Conservation (phyloP, 257 asterid genomes). For the Nicotiana knightiana region DNA sequence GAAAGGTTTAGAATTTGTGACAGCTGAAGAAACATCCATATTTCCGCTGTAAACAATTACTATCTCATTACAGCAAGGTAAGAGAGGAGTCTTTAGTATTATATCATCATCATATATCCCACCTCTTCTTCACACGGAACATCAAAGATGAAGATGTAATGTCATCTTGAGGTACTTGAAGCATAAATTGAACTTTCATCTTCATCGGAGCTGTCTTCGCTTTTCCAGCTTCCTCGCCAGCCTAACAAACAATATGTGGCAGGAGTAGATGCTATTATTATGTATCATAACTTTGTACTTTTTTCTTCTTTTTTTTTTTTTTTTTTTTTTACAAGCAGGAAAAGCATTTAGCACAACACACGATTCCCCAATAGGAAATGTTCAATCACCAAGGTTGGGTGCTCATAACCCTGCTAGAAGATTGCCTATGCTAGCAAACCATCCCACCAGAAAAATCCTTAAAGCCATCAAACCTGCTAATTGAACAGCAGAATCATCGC, state of each 20-base stretch:
- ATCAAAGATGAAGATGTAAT: constrained; percentile 58
- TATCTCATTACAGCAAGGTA: neutral
- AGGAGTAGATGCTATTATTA: neutral
- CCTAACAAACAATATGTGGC: constrained; percentile 31
- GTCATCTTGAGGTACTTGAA: constrained; percentile 92
- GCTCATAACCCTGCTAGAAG: neutral
- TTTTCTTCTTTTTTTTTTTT: neutral
- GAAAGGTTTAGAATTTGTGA: neutral
- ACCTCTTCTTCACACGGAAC: constrained; percentile 92
- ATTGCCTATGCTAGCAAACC: neutral
- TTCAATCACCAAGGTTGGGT: too few relatives aligned
- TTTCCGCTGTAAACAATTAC: neutral
- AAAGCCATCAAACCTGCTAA: neutral
- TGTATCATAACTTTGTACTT: neutral
- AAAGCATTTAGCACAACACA: neutral
- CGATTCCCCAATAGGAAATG: neutral
- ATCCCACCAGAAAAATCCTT: too few relatives aligned
- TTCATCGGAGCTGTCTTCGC: constrained; percentile 85
- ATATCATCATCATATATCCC: constrained; percentile 61
- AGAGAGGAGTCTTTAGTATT: neutral
- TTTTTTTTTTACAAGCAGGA: too few relatives aligned
- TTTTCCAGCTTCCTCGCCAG: constrained; percentile 73
- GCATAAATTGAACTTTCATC: constrained; percentile 91
- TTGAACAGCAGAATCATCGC: neutral
- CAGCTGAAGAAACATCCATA: neutral